These are phyloP conservation scores for Penicillium lagena DNA, from an alignment of 495 filamentous ascomycete genomes.

Conservation along the genomic window DNA sequence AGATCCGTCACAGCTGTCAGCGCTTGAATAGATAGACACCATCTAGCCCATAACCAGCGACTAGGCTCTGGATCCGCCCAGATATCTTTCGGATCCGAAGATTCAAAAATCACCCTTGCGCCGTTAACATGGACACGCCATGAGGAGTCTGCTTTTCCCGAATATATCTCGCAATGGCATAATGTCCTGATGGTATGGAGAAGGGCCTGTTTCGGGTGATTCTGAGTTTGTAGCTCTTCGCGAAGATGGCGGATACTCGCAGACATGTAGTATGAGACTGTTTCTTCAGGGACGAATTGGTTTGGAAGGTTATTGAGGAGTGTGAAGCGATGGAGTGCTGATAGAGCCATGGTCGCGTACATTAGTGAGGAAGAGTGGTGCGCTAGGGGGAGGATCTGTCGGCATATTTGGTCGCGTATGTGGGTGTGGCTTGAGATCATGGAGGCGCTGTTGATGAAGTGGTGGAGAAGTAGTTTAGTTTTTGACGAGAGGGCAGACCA, in stretches of 20 bases:
- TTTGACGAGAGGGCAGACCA: background rate
- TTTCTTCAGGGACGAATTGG: conserved; percentile 4
- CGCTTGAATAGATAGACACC: conserved; percentile 10
- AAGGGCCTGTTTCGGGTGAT: conserved; percentile 2
- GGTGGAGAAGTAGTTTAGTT: conserved; percentile 5
- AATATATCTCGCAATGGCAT: conserved; percentile 12
- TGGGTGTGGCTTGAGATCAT: conserved; percentile 7
- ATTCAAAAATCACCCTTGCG: conserved; percentile 5
- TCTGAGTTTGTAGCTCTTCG: conserved; percentile 3
- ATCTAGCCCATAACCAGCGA: conserved; percentile 10
- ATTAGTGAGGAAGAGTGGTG: conserved; percentile 7
- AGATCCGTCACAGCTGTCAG: conserved; percentile 8
- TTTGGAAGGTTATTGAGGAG: conserved; percentile 2
- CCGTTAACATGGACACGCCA: conserved; percentile 12
- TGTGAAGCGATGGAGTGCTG: conserved; percentile 11
- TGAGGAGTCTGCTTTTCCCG: conserved; percentile 7
- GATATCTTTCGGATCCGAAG: background rate
- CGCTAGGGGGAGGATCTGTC: conserved; percentile 6
- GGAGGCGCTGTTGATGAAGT: conserved; percentile 10
- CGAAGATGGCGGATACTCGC: conserved; percentile 7
- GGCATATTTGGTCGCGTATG: conserved; percentile 9
- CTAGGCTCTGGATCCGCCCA: background rate
- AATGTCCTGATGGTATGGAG: conserved; percentile 12
- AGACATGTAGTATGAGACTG: conserved; percentile 1
- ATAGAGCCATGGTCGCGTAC: conserved; percentile 11